Evolutionary conservation across 768 basidiomycete species (phyloP), one percentile per base, ranked within the genome.

Genomic region (Macrolepiota albuminosa): DNA sequence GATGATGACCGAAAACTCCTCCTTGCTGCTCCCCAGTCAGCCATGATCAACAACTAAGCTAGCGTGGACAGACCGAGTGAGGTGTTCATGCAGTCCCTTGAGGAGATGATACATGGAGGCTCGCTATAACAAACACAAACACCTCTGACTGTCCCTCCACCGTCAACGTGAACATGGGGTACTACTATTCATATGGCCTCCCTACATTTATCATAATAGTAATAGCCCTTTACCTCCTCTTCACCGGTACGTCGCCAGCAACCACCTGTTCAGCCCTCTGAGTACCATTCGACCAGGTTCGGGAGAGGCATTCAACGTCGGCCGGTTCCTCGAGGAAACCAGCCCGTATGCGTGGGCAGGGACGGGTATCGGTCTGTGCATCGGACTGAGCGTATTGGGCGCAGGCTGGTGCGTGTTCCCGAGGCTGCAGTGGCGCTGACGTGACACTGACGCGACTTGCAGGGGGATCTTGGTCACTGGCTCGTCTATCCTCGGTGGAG

Each of bases 391-490:
- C 68, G 95, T 97, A 3, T 76, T 94, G 2, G 97, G 96, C 60
- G 97, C 96, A 51, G 96, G 90, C 75, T 98, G 97, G 97, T 96
- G 49, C 62, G 91, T 74, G 53, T 36, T 33, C 31, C 55, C 10
- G 31, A 29, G 34, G 40, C 52, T 42, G 58, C 4, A 37, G 40
- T 18, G 36, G 50, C 16, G 56, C 43, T 69, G 61, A 61, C 58
- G 46, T n/a, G 46, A 64, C 60, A 24, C 3, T 16, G 11, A 29
- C 21, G 26, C 39, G 16, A 40, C 33, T 9, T 21, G 62, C 62
- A 98, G 96, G 96, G 96, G 96, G 54, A 98, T 99, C 71, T 94
- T 96, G 78, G 76, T 98, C 58, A 98, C 97, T 0, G 97, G 97
- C 57, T 77, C 95, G n/a, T 96, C 94, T 34, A 95, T 99, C 66